Evolutionary conservation across 2,329 filamentous ascomycete species (phyloP).

Genomic region (Didymella glomerata): DNA sequence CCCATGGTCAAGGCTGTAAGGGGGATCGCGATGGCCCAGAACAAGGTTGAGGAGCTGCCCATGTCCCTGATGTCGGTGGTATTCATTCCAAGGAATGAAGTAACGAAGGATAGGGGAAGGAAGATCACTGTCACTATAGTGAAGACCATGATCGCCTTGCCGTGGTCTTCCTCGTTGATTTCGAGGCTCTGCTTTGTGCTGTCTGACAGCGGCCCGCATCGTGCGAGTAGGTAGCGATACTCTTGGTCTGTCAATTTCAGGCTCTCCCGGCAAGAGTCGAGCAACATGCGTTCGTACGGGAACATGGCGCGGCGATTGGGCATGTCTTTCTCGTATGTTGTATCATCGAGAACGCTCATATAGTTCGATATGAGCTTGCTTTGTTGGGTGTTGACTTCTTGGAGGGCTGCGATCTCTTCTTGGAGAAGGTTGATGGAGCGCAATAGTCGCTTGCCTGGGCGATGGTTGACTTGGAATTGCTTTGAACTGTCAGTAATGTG

Average conservation of each 20-base stretch:
- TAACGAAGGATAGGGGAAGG: conserved; percentile 56
- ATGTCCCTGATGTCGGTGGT: conserved; percentile 54
- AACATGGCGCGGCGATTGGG: conserved; percentile 34
- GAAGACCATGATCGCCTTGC: conserved; percentile 56
- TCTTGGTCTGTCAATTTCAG: conserved; percentile 35
- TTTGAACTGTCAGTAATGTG: conserved; percentile 22
- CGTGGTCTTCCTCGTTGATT: conserved; percentile 51
- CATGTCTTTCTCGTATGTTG: conserved; percentile 32
- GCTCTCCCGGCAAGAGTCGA: conserved; percentile 34
- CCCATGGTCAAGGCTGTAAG: conserved; percentile 40
- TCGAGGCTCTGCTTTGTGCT: conserved; percentile 47
- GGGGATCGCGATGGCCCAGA: conserved; percentile 50
- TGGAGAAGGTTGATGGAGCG: conserved; percentile 46
- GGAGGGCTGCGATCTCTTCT: conserved; percentile 41
- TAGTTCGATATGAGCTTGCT: conserved; percentile 39
- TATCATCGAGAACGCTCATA: conserved; percentile 35
- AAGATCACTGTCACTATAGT: conserved; percentile 57
- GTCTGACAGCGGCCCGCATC: conserved; percentile 42
- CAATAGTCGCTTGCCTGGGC: conserved; percentile 44
- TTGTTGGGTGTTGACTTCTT: conserved; percentile 40
- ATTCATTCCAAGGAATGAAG: conserved; percentile 55
- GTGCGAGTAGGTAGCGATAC: conserved; percentile 34
- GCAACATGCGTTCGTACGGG: conserved; percentile 34
- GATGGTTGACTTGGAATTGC: conserved; percentile 50
- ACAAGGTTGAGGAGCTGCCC: conserved; percentile 50